Evolutionary conservation across 306 rosid species (phyloP).

Genomic region (Sindora glabra): DNA sequence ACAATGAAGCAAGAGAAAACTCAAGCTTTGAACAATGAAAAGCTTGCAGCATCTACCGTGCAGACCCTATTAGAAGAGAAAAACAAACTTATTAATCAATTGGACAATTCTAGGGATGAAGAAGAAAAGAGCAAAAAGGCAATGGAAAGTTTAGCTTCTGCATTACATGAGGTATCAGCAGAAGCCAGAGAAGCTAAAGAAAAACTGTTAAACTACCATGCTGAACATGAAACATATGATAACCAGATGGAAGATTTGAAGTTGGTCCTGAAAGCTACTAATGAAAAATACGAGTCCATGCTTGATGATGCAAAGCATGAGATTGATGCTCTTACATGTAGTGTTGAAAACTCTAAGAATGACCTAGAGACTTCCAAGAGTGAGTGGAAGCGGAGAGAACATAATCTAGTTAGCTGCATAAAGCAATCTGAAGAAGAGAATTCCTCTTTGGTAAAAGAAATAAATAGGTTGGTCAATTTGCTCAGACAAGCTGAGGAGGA

Average conservation of each 20-base stretch:
- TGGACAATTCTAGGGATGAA: conserved; percentile 64
- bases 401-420: conserved; percentile 53
- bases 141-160: conserved; percentile 94
- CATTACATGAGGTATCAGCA: conserved; percentile 78
- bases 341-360: conserved; percentile 44
- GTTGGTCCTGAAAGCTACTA: conserved; percentile 55
- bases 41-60: conserved; percentile 67
- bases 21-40: conserved; percentile 73
- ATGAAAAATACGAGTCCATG: conserved; percentile 62
- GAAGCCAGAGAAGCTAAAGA: conserved; percentile 89
- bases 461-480: conserved; percentile 48
- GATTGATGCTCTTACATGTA: conserved; percentile 42
- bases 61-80: conserved; percentile 78
- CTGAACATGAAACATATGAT: conserved; percentile 41
- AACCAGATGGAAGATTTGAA: conserved; percentile 64
- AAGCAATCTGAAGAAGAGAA: conserved; percentile 61
- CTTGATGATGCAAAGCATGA: conserved; percentile 63
- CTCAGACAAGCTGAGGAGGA: conserved; percentile 69
- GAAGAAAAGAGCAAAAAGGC: conserved; percentile 91
- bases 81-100: conserved; percentile 57
- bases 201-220: conserved; percentile 43
- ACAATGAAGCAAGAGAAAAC: conserved; percentile 60
- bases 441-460: conserved; percentile 57
- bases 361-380: conserved; percentile 39
- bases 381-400: conserved; percentile 80